A percentile compares a stretch with the other conserved stretches of the same genome.
These are phyloP conservation scores for Agaricus blazei DNA, from an alignment of 768 basidiomycete species.

Conservation along the genomic window DNA sequence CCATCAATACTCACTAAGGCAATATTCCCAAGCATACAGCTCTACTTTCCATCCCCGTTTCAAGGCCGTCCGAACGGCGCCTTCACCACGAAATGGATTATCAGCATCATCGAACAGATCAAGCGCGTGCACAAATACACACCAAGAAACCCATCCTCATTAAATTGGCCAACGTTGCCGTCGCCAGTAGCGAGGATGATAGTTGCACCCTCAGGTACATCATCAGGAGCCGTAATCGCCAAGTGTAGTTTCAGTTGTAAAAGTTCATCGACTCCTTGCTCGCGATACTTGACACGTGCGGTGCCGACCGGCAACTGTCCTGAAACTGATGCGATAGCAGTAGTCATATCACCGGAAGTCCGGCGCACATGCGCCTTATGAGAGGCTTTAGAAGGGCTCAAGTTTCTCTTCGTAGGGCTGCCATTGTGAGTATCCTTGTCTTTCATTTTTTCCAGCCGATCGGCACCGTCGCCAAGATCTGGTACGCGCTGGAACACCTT, in stretches of 20 bases:
- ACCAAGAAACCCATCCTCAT: constrained; percentile 85
- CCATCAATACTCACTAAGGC: constrained; percentile 47
- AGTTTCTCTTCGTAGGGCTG: constrained; percentile 10
- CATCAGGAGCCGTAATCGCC: constrained; percentile 67
- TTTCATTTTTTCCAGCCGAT: constrained; percentile 9
- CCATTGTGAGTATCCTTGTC: constrained; percentile 17
- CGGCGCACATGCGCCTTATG: constrained; percentile 16
- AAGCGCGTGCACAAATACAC: constrained; percentile 3
- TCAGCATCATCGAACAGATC: background rate
- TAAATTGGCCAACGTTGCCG: constrained; percentile 89
- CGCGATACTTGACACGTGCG: constrained; percentile 54
- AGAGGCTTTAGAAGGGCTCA: background rate
- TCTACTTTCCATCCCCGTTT: constrained; percentile 94
- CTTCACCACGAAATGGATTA: constrained; percentile 13
- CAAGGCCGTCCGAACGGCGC: constrained; percentile 80
- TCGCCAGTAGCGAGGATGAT: constrained; percentile 94
- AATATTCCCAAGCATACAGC: constrained; percentile 87
- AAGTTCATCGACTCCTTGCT: constrained; percentile 95
- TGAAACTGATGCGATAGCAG: constrained; percentile 12
- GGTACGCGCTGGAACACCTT: constrained; percentile 68
- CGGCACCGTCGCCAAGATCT: constrained; percentile 38
- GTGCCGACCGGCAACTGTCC: constrained; percentile 23
- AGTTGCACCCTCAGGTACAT: constrained; percentile 61
- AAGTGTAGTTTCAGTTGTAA: constrained; percentile 91
- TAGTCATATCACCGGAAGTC: constrained; percentile 20